Percentiles rank a stretch among this genome's conserved stretches.
Conservation (phyloP, 225 moss, liverwort and hornwort genomes). For the Physcomitrium patens region DNA sequence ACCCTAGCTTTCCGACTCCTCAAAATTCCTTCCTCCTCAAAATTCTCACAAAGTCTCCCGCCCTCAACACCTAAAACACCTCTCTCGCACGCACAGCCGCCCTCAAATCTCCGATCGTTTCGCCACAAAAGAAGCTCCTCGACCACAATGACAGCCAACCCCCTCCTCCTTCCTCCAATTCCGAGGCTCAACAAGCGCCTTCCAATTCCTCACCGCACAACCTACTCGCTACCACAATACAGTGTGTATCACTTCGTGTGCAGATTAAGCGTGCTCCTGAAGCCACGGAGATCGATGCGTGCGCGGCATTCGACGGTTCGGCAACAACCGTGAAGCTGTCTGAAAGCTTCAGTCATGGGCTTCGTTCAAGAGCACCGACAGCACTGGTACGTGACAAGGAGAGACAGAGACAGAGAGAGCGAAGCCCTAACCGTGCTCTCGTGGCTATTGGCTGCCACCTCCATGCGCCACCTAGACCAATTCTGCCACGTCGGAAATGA, state of each 20-base stretch:
- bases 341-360: no score
- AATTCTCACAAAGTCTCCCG: conserved; percentile 44
- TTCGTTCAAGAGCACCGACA: no score
- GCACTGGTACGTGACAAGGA: no score
- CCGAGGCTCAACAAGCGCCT: conserved; percentile 28
- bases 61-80: conserved; percentile 37
- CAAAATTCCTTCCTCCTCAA: conserved; percentile 29
- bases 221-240: conserved; percentile 2
- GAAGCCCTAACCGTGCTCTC: no score
- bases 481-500: no score
- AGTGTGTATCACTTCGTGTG: background rate
- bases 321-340: no score
- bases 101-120: conserved; percentile 31
- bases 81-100: conserved; percentile 46
- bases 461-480: no score
- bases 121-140: conserved; percentile 10
- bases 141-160: conserved; percentile 26
- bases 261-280: no score
- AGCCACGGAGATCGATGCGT: no score
- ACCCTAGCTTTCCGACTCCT: conserved; percentile 39
- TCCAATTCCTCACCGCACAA: conserved; percentile 2
- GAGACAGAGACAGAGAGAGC: no score
- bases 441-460: no score
- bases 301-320: no score
- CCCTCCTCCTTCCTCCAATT: background rate